Evolutionary conservation across 371 early-diverging fungal species (phyloP).

Genomic region (Mucor indicus): DNA sequence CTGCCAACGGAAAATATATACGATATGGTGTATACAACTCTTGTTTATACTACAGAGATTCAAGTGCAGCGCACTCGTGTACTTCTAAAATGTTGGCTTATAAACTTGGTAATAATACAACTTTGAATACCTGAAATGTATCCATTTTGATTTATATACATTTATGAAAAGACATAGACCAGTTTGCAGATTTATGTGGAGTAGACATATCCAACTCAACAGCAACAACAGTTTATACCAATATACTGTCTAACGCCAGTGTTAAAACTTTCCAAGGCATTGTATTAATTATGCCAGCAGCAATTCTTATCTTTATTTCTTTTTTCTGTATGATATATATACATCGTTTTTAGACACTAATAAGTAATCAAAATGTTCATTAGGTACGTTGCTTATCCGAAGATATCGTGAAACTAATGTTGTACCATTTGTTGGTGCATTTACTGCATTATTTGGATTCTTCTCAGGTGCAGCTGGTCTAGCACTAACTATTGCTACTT

Average conservation of each 20-base stretch:
- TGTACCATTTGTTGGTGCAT: constrained; percentile 24
- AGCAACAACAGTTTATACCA: background rate
- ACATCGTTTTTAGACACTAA: background rate
- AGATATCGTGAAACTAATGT: constrained; percentile 20
- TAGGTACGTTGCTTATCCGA: constrained; percentile 15
- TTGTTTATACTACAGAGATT: constrained; percentile 21
- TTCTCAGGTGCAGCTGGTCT: constrained; percentile 25
- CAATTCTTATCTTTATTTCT: constrained; percentile 22
- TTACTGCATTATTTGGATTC: constrained; percentile 16
- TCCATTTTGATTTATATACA: background rate
- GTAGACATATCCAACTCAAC: constrained; percentile 6
- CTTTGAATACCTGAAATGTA: too few relatives aligned
- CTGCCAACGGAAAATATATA: constrained; percentile 22
- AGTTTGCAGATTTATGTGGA: constrained; percentile 15
- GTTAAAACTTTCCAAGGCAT: constrained; percentile 14
- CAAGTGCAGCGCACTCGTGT: constrained; percentile 13
- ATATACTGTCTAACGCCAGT: constrained; percentile 1
- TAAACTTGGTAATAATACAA: constrained; percentile 18
- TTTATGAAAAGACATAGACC: background rate
- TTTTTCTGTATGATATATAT: constrained; percentile 7
- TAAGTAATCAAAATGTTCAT: constrained; percentile 8
- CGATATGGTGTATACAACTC: constrained; percentile 38
- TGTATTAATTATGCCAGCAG: constrained; percentile 29
- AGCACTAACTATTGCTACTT: constrained; percentile 20
- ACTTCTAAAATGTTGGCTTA: constrained; percentile 16